phyloP scores from a whole-genome alignment of 1,284 basidiomycete genomes.

The Leccinum subspadiceum region DNA sequence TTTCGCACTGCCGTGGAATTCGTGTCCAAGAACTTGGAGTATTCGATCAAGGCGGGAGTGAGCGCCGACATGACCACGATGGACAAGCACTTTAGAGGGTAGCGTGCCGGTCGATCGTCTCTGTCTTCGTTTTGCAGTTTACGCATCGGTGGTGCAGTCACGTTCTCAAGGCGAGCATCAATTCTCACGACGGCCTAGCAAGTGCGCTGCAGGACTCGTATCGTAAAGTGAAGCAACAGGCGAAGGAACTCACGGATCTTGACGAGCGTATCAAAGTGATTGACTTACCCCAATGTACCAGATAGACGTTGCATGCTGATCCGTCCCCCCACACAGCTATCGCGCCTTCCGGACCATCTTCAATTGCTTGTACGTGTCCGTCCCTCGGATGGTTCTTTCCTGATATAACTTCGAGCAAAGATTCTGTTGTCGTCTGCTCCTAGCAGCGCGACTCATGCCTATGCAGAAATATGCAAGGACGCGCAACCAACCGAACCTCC shows the following conservation, averaged over 20 bases:
- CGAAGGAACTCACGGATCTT: slow-evolving; percentile 51
- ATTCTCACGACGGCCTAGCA: slow-evolving; percentile 56
- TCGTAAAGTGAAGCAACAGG: slow-evolving; percentile 46
- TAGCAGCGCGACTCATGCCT: slow-evolving; percentile 42
- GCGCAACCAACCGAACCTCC: slow-evolving; percentile 41
- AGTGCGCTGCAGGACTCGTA: slow-evolving; percentile 56
- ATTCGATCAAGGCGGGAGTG: slow-evolving; percentile 51
- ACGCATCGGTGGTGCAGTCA: slow-evolving; percentile 39
- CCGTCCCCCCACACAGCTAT: slow-evolving; percentile 37
- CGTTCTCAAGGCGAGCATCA: slow-evolving; percentile 67
- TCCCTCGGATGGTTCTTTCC: not conserved
- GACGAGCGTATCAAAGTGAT: slow-evolving; percentile 63
- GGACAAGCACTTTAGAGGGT: slow-evolving; percentile 61
- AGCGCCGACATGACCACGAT: slow-evolving; percentile 54
- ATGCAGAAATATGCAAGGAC: slow-evolving; percentile 53
- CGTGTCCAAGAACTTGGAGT: slow-evolving; percentile 48
- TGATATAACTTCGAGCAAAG: slow-evolving; percentile 35
- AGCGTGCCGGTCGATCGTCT: slow-evolving; percentile 15
- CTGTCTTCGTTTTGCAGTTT: slow-evolving; percentile 12
- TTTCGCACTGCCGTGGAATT: slow-evolving; percentile 54
- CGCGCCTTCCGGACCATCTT: slow-evolving; percentile 64
- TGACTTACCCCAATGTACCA: not conserved
- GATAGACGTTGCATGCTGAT: slow-evolving; percentile 7
- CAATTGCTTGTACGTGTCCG: slow-evolving; percentile 59
- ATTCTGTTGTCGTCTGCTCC: slow-evolving; percentile 56